Evolutionary conservation across 352 stramenopile species (phyloP), one percentile per base, ranked within the genome.

Genomic region (Phytopythium ostracodes): DNA sequence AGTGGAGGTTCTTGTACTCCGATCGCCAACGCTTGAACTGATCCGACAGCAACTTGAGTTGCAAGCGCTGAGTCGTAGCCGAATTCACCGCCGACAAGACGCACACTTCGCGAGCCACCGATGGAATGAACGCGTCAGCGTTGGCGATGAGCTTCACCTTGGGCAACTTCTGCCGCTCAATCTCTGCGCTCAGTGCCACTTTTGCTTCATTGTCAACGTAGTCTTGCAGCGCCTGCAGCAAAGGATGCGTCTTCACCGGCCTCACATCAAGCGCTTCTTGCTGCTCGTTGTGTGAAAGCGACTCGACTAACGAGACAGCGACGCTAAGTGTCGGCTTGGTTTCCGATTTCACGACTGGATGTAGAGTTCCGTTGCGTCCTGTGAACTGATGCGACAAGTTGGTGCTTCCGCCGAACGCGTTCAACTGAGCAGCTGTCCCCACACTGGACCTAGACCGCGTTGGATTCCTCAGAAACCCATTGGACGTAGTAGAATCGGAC

Each of bases 221-320:
- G n/a, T 76, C 75, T 61, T 88, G 72, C 36, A 92, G 65, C 10
- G 80, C 80, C 50, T 89, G 75, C 0, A 92, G 65, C 27, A 90
- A 53, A 20, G 83, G 80, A 49, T 92, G 83, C 2, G 61, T 79
- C 68, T 88, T 90, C 7, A 88, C 60, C 0, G 80, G 80, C n/a
- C 79, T 76, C 4, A 62, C 66, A 50, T 89, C 80, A 6, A 91
- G 62, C 33, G 66, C 80, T 51, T 91, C 82, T 44, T 88, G 82
- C 55, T 91, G 75, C 51, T 91, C 78, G 52, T 81, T 76, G 59
- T 89, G 75, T 52, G 82, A 89, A 33, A 91, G 69, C 6, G 82
- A 91, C 24, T 84, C 79, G 4, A 89, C 82, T 4, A 91, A 65
- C 10, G 82, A 91, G 17, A 89, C 79, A 5, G 78, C 82, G 17